Base-by-base conservation (phyloP, 2,329 filamentous ascomycete genomes). In the Cladosporium sp. region DNA sequence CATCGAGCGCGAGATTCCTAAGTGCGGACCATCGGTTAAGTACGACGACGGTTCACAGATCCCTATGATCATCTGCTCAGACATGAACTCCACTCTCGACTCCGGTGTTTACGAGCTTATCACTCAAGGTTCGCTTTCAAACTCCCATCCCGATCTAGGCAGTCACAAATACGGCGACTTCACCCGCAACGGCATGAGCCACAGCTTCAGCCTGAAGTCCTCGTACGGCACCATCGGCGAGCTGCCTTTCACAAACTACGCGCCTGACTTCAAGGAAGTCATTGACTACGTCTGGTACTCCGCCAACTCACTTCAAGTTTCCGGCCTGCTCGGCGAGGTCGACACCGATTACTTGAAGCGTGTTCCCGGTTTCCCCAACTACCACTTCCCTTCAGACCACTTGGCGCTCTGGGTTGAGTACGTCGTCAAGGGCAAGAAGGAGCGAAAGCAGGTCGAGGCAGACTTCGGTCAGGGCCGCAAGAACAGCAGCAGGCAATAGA, bases 241-340 rank as follows among this genome's bases (percentile, higher is more conserved):
- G 76, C 82, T 98, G 72, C 88, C 88, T 5, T 99, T 97, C 78
- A 99, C 95, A 56, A 99, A 99, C 79, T 99, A 98, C 79, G 96
- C 93, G 16, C 93, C 95, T 1, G 88, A 88, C n/a, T 99, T 97
- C 80, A 87, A 88, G 61, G 93, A 93, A 68, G 91, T 96, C 65
- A 91, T 99, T 71, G 95, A 99, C 77, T 97, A 98, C 79, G 92
- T 99, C 73, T 98, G 93, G 93, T 99, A 96, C 80, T 93, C 93
- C 65, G 94, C 92, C 66, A 97, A 95, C 78, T 88, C 90, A 26
- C 83, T 97, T 53, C 91, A 95, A 75, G 91, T 96, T 28, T 89
- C 92, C 21, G 90, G 90, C 62, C 80, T 97, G 62, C 88, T 97
- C 4, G 93, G 93, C 33, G 91, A 94, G 52, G 91, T 96, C 2